Evolutionary conservation across 768 basidiomycete species (phyloP).

Genomic region (Mycena capillaripes): DNA sequence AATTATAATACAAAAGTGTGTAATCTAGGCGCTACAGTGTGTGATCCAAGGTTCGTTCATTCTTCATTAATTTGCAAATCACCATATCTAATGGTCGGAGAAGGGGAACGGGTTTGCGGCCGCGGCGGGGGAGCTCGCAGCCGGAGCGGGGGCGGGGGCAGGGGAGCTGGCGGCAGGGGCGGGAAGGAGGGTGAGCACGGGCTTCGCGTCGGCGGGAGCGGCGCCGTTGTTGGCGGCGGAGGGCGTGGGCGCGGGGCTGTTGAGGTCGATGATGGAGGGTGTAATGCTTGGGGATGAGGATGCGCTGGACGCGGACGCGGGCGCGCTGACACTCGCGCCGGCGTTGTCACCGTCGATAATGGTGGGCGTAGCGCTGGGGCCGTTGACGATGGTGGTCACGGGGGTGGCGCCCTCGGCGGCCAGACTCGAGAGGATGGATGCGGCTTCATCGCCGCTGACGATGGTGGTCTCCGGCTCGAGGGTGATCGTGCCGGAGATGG

Average conservation of each 20-base stretch:
- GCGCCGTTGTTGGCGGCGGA: not conserved
- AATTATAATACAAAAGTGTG: not conserved
- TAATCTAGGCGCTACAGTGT: conserved; percentile 16
- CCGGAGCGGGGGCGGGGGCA: not conserved
- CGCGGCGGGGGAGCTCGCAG: conserved; percentile 1
- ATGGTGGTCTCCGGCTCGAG: conserved; percentile 56
- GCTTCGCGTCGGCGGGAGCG: not conserved
- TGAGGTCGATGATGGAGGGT: conserved; percentile 19
- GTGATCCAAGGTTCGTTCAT: not conserved
- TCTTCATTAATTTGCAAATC: not conserved
- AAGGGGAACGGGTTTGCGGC: conserved; percentile 27
- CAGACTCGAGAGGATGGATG: conserved; percentile 22
- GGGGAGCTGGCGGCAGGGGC: not conserved
- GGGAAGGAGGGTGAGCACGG: conserved; percentile 9
- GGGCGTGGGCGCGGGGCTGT: not conserved
- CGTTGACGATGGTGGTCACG: conserved; percentile 19
- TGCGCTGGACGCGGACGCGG: not conserved
- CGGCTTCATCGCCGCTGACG: conserved; percentile 57
- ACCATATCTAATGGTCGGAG: conserved; percentile 17
- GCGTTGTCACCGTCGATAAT: not conserved
- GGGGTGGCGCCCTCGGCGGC: conserved; percentile 1
- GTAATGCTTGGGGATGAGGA: too few relatives aligned
- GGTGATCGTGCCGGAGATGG: conserved; percentile 36
- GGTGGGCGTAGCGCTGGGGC: not conserved
- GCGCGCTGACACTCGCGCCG: not conserved